Evolutionary conservation across 202 grass and related monocot genomes (phyloP).

Genomic region (Eragrostis tef): DNA sequence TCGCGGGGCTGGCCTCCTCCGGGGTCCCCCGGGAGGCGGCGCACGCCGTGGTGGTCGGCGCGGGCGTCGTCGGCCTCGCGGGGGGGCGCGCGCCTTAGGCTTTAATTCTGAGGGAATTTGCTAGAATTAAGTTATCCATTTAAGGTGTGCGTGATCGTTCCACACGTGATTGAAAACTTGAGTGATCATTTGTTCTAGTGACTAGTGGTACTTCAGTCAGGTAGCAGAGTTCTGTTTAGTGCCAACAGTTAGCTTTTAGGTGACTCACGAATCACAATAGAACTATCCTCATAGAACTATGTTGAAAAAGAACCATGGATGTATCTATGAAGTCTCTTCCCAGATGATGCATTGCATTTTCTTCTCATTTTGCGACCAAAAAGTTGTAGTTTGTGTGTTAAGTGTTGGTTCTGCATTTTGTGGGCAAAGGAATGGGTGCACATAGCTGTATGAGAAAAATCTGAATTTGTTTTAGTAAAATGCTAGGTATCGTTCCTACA

Average conservation of each 20-base stretch:
- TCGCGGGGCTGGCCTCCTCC: conserved; percentile 25
- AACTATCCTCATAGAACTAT: not conserved
- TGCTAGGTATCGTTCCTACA: too few relatives aligned
- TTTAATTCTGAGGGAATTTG: too few relatives aligned
- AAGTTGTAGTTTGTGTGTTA: not conserved
- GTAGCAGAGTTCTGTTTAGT: not conserved
- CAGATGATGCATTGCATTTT: not conserved
- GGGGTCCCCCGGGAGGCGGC: conserved; percentile 58
- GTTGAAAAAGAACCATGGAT: too few relatives aligned
- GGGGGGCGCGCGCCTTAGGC: conserved; percentile 79
- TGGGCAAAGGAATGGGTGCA: too few relatives aligned
- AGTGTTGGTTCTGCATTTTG: not conserved
- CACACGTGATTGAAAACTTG: not conserved
- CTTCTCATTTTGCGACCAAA: not conserved
- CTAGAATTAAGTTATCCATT: too few relatives aligned
- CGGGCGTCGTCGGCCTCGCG: conserved; percentile 79
- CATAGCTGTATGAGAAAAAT: not conserved
- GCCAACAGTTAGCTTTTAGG: not conserved
- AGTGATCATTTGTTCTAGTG: not conserved
- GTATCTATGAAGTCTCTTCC: too few relatives aligned
- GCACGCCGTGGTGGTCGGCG: conserved; percentile 83
- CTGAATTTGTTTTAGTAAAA: not conserved
- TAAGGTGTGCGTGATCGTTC: not conserved
- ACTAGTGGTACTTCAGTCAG: not conserved
- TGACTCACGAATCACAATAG: not conserved